Evolutionary conservation across 495 filamentous ascomycete genomes (phyloP).

Genomic region (Hypoxylon fuscum): DNA sequence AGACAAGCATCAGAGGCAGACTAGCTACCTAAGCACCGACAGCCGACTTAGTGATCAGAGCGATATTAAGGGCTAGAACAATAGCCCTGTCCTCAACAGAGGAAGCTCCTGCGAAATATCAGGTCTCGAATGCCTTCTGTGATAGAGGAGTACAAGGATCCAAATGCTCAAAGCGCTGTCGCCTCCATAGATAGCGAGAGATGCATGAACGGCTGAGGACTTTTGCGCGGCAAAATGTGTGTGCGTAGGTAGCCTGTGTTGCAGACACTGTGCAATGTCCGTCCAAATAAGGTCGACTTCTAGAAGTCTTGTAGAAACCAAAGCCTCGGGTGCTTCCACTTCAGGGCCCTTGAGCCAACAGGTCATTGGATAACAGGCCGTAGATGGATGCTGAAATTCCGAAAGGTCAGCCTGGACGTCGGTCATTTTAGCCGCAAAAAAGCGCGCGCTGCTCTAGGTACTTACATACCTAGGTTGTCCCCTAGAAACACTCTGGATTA

Average conservation of each 20-base stretch:
- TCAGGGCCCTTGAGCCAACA: slow-evolving; percentile 8
- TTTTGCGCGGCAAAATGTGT: slow-evolving; percentile 26
- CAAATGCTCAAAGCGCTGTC: slow-evolving; percentile 8
- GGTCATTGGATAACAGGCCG: slow-evolving; percentile 28
- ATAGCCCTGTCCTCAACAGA: slow-evolving; percentile 10
- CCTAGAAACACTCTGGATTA: neutral
- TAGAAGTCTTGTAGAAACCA: slow-evolving; percentile 43
- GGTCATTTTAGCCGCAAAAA: slow-evolving; percentile 39
- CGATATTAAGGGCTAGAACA: slow-evolving; percentile 9
- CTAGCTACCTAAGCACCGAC: slow-evolving; percentile 1
- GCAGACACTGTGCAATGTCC: slow-evolving; percentile 16
- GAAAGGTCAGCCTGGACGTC: slow-evolving; percentile 25
- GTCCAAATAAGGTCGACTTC: slow-evolving; percentile 30
- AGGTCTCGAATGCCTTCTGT: slow-evolving; percentile 3
- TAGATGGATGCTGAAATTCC: slow-evolving; percentile 26
- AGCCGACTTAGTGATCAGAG: slow-evolving; percentile 8
- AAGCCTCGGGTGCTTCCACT: slow-evolving; percentile 34
- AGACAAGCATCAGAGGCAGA: slow-evolving; percentile 10
- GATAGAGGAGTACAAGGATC: slow-evolving; percentile 5
- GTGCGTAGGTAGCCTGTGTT: neutral
- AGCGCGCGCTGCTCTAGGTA: no score
- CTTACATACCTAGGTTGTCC: slow-evolving; percentile 21
- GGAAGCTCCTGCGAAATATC: slow-evolving; percentile 1
- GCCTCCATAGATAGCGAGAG: slow-evolving; percentile 9
- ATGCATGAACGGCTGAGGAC: slow-evolving; percentile 23